Conservation (phyloP, 106 monocot genomes). For the Agapanthus africanus region DNA sequence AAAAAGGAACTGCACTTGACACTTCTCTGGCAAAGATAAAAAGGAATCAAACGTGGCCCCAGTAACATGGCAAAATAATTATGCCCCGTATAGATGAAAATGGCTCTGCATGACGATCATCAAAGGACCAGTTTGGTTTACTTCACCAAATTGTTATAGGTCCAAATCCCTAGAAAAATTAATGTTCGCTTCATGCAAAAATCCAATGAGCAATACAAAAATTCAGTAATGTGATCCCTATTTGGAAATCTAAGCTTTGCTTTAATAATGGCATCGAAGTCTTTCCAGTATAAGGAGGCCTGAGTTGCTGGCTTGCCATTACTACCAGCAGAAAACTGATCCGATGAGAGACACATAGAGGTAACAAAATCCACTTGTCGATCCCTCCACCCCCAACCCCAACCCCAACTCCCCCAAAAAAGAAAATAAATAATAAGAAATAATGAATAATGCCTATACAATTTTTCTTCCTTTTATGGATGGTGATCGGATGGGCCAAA, state of each 20-base stretch:
- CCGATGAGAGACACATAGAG: no score
- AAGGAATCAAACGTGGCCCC: not conserved
- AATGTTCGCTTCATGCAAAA: not conserved
- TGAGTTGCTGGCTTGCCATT: no score
- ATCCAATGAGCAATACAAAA: not conserved
- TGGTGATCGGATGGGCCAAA: not conserved
- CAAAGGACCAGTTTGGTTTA: not conserved
- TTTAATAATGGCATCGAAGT: no score
- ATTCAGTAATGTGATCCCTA: not conserved
- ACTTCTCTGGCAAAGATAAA: not conserved
- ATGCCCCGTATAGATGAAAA: not conserved
- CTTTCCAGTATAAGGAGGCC: no score
- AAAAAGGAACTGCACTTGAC: no score
- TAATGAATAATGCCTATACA: no score
- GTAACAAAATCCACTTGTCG: not conserved
- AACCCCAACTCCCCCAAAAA: not conserved
- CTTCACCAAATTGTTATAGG: not conserved
- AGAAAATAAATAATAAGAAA: not conserved
- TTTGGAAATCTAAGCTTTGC: not conserved
- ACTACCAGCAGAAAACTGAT: no score
- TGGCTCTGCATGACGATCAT: not conserved
- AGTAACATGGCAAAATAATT: not conserved
- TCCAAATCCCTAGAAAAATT: not conserved
- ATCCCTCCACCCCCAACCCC: not conserved
- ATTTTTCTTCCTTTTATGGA: not conserved